Evolutionary conservation across 345 rosid genomes (phyloP).

Genomic region (Trapa bicornis): DNA sequence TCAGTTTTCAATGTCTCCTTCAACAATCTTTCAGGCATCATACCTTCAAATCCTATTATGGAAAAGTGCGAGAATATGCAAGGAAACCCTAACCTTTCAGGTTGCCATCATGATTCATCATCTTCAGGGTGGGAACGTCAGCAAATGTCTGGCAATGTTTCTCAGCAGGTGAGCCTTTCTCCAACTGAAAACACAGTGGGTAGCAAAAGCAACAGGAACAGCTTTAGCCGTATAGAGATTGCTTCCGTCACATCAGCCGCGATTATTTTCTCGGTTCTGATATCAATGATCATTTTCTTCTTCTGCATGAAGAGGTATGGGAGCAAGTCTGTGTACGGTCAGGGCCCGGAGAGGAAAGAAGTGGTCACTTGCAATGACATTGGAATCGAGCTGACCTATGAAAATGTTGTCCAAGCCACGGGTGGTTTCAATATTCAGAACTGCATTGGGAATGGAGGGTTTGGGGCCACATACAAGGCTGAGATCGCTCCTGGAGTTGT

Average conservation of each 20-base stretch:
- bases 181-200: conserved; percentile 17
- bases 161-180: conserved; percentile 22
- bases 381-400: conserved; percentile 32
- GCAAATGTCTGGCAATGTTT: conserved; percentile 19
- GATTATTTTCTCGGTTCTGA: conserved; percentile 19
- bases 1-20: conserved; percentile 37
- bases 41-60: conserved; percentile 21
- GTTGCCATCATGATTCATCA: conserved; percentile 19
- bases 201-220: conserved; percentile 6
- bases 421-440: conserved; percentile 34
- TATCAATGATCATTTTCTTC: conserved; percentile 20
- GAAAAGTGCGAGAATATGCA: conserved; percentile 20
- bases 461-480: conserved; percentile 45
- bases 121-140: conserved; percentile 20
- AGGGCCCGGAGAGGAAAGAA: conserved; percentile 25
- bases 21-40: conserved; percentile 39
- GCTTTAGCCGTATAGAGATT: conserved; percentile 29
- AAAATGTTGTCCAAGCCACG: conserved; percentile 40
- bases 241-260: conserved; percentile 29
- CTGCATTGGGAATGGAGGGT: conserved; percentile 45
- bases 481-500: conserved; percentile 33
- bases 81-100: conserved; percentile 32
- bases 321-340: conserved; percentile 23
- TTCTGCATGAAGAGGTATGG: conserved; percentile 25
- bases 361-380: conserved; percentile 30